These are phyloP conservation scores for Primulina tabacum DNA, from an alignment of 257 asterid species.

Conservation along the genomic window DNA sequence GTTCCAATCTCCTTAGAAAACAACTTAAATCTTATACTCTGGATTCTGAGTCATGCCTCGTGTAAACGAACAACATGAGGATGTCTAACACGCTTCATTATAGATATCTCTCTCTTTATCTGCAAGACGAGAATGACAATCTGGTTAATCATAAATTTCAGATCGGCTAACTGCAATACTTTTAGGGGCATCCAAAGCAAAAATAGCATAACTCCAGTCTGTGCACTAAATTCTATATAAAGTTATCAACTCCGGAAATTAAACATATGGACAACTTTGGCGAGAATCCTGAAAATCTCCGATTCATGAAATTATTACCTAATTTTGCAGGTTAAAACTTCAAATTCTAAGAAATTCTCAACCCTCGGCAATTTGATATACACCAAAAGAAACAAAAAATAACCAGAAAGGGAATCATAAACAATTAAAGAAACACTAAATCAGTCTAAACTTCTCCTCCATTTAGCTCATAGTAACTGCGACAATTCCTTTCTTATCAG, in stretches of 20 bases:
- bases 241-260: not conserved
- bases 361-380: not conserved
- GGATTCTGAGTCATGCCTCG: conserved; percentile 57
- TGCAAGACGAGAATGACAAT: conserved; percentile 41
- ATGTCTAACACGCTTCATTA: conserved; percentile 95
- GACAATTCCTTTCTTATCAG: conserved; percentile 11
- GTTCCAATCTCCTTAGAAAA: not conserved
- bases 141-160: conserved; percentile 16
- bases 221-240: not conserved
- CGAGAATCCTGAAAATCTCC: not conserved
- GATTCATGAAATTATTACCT: not conserved
- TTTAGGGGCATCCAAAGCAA: not conserved
- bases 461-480: conserved; percentile 8
- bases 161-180: conserved; percentile 10
- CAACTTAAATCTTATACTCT: conserved; percentile 22
- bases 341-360: not conserved
- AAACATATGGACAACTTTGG: conserved; percentile 1
- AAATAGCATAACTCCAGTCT: not conserved
- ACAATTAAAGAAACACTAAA: not conserved
- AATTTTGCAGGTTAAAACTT: not conserved
- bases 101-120: conserved; percentile 96
- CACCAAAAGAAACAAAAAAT: conserved; percentile 9
- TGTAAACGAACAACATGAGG: conserved; percentile 86
- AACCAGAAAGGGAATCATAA: conserved; percentile 2
- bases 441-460: not conserved